A percentile compares a stretch with the other conserved stretches of the same genome.
Conservation (phyloP, 169 alveolate genomes). For the Babesia ovis region DNA sequence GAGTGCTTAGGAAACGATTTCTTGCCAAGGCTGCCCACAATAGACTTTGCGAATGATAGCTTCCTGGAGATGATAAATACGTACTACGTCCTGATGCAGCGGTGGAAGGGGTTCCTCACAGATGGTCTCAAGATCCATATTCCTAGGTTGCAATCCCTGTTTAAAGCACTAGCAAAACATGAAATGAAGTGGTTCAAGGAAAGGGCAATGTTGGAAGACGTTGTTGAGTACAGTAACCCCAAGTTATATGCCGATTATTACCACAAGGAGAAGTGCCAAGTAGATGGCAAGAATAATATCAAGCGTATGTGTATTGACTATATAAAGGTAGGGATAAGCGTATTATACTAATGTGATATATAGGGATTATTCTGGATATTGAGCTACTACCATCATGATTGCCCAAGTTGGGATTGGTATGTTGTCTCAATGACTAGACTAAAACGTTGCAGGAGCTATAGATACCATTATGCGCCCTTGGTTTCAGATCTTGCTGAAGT, state of each 20-base stretch:
- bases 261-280: constrained; percentile 47
- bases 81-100: constrained; percentile 49
- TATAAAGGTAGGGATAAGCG: constrained; percentile 16
- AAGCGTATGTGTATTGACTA: constrained; percentile 57
- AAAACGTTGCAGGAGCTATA: constrained; percentile 49
- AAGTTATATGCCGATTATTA: constrained; percentile 54
- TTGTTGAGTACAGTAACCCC: constrained; percentile 38
- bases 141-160: constrained; percentile 50
- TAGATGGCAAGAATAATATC: constrained; percentile 40
- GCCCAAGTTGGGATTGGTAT: constrained; percentile 71
- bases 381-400: constrained; percentile 55
- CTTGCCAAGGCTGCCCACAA: constrained; percentile 62
- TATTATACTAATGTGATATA: not conserved
- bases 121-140: constrained; percentile 36
- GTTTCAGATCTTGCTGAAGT: constrained; percentile 63
- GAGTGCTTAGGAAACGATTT: constrained; percentile 55
- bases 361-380: constrained; percentile 65
- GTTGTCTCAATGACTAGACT: not conserved
- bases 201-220: constrained; percentile 35
- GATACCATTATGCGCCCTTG: constrained; percentile 67
- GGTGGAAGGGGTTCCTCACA: constrained; percentile 57
- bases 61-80: constrained; percentile 40
- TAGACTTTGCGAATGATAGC: constrained; percentile 58
- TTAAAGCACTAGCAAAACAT: constrained; percentile 42
- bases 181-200: constrained; percentile 46